A percentile compares a stretch with the other conserved stretches of the same genome.
Conservation (phyloP, 768 basidiomycete genomes). For the Suillus fuscotomentosus region DNA sequence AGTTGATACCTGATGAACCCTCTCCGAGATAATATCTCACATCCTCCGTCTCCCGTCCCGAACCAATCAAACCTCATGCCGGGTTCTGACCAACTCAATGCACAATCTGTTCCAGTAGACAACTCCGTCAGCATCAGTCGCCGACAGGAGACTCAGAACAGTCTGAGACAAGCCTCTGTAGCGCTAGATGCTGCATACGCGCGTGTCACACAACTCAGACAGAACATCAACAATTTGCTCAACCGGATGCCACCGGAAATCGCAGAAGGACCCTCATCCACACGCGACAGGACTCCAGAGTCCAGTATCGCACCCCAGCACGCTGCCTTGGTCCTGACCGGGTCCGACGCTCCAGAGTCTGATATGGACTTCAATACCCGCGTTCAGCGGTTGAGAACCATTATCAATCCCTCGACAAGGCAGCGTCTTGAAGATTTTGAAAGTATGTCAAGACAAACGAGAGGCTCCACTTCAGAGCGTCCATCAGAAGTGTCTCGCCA, state of each 20-base stretch:
- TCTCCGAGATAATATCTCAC: not conserved
- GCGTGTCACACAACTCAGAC: constrained; percentile 54
- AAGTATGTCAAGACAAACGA: constrained; percentile 15
- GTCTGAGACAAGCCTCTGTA: constrained; percentile 49
- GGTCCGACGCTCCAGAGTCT: constrained; percentile 13
- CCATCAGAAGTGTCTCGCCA: not conserved
- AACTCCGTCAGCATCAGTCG: not conserved
- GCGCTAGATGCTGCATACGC: constrained; percentile 54
- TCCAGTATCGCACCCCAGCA: constrained; percentile 27
- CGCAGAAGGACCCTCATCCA: constrained; percentile 10
- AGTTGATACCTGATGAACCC: not conserved
- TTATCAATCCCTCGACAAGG: constrained; percentile 28
- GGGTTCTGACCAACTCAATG: not conserved
- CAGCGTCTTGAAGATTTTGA: constrained; percentile 34
- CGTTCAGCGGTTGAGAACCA: constrained; percentile 27
- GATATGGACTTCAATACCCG: constrained; percentile 28
- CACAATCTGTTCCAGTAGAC: not conserved
- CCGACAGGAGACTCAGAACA: constrained; percentile 31
- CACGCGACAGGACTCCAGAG: constrained; percentile 16
- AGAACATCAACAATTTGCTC: constrained; percentile 45
- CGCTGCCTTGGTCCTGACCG: constrained; percentile 29
- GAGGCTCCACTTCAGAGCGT: constrained; percentile 1
- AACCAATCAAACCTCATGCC: constrained; percentile 2
- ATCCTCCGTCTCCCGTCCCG: constrained; percentile 2
- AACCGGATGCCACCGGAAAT: constrained; percentile 37